These are phyloP conservation scores for Chlorella sp. DNA, from an alignment of 139 green algal genomes.

Conservation along the genomic window DNA sequence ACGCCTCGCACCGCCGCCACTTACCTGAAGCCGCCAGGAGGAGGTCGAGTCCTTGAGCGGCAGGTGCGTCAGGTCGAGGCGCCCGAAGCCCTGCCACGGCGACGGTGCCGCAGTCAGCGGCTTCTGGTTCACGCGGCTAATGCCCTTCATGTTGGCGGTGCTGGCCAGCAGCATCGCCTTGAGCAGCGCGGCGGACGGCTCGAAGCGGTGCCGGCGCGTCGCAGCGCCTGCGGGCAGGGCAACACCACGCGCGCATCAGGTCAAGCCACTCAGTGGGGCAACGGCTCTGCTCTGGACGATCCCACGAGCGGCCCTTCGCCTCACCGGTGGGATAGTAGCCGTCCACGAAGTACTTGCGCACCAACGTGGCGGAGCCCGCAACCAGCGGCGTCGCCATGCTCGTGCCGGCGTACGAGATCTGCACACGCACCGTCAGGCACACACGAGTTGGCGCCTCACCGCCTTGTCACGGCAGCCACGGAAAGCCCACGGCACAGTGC, in stretches of 20 bases:
- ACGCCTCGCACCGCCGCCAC: too few species aligned
- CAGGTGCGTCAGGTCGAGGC: constrained; percentile 62
- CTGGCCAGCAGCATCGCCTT: constrained; percentile 78
- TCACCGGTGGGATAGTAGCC: constrained; percentile 50
- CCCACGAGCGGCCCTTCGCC: not conserved
- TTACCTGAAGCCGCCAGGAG: too few species aligned
- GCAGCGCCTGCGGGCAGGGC: constrained; percentile 1
- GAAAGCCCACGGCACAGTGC: not conserved
- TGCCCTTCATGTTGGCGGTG: constrained; percentile 36
- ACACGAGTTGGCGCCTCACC: constrained; percentile 55
- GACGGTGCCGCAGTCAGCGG: not conserved
- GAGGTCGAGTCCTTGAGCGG: too few species aligned
- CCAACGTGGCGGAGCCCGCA: constrained; percentile 43
- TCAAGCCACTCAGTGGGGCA: not conserved
- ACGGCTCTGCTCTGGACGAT: not conserved
- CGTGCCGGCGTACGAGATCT: constrained; percentile 44
- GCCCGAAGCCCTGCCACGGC: constrained; percentile 54
- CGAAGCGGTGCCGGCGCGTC: constrained; percentile 1
- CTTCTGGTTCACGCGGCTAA: not conserved
- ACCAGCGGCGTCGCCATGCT: constrained; percentile 83
- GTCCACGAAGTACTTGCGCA: constrained; percentile 81
- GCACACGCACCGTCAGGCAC: constrained; percentile 28
- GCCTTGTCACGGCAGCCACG: constrained; percentile 61
- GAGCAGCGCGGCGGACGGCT: constrained; percentile 56
- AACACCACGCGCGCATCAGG: not conserved